phyloP scores from a whole-genome alignment of 176 grass and related monocot genomes.

The Dactylis glomerata region DNA sequence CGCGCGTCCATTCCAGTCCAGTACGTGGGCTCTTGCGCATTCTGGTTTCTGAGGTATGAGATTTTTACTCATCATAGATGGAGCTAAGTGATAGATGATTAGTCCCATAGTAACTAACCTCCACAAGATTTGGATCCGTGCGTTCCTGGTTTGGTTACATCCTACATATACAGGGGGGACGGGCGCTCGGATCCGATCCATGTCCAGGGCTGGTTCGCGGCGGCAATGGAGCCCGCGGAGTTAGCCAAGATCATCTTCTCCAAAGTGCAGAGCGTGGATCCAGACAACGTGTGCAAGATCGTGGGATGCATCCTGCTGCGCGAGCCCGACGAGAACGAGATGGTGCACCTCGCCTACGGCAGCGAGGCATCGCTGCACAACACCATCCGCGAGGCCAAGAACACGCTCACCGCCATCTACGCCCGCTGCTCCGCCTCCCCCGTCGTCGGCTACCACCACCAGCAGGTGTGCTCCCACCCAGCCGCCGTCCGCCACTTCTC shows the following conservation, averaged over 20 bases:
- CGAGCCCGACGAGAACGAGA: slow-evolving; percentile 56
- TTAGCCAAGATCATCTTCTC: slow-evolving; percentile 51
- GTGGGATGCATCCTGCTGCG: slow-evolving; percentile 70
- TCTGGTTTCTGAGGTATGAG: neutral
- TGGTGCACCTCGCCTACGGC: slow-evolving; percentile 75
- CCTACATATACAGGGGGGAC: neutral
- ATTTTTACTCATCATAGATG: neutral
- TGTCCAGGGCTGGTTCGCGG: neutral
- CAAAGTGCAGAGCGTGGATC: slow-evolving; percentile 61
- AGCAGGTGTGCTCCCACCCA: slow-evolving; percentile 32
- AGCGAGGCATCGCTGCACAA: slow-evolving; percentile 42
- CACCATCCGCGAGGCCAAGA: slow-evolving; percentile 52
- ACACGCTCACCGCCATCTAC: slow-evolving; percentile 43
- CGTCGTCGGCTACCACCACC: neutral
- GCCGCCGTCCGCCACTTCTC: slow-evolving; percentile 21
- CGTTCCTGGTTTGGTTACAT: neutral
- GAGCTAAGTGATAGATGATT: neutral
- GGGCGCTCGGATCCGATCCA: neutral
- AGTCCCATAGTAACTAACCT: neutral
- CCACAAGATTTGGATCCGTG: neutral
- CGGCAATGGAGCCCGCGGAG: slow-evolving; percentile 65
- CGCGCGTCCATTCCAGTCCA: neutral
- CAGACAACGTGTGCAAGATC: slow-evolving; percentile 65
- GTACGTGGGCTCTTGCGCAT: neutral
- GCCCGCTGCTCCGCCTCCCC: slow-evolving; percentile 40